Base-by-base conservation (phyloP, 148 eudicot species). In the Amaranthus palmeri region DNA sequence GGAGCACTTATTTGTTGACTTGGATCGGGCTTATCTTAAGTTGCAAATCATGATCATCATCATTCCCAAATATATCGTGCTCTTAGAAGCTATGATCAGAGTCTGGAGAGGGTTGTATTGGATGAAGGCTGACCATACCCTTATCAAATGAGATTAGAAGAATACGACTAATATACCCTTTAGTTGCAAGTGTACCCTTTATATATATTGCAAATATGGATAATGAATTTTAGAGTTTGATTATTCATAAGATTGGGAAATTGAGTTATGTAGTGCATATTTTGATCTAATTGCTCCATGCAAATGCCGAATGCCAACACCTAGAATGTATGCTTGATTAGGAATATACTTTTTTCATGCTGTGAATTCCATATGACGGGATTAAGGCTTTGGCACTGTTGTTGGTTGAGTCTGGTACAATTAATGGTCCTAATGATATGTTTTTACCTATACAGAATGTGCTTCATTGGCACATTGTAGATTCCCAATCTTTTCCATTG, bases 391-490 rank as follows among this genome's bases (percentile, higher is more conserved):
- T 12, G 65, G 65, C 45, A 10, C 4, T n/a, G 10, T 13, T 57
- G 4, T 48, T 46, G 3, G 14, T 43, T 61, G 68, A 61, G 4
- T 14, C 14, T 9, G 61, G 46, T 63, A 52, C 42, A 17, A 4
- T 40, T 61, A 1, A 67, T 41, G 61, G 53, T 12, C 14, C 52
- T 54, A 9, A 49, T 25, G 45, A 49, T 10, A 14, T 45, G 73
- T 18, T 57, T 61, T 62, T 36, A 40, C 17, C 69, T 53, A 58
- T 77, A 78, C 87, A 93, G 97, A 93, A 93, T 82, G 97, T 93
- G 80, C 80, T 93, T 68, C 98, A 93, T 70, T 93, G 98, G 98
- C 98, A 93, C 78, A 91, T 93, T 51, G 96, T 93, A 69, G 97
- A 91, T 74, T 25, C 90, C 65, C 91, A 93, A 71, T 91, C 97